Evolutionary conservation across 2,329 filamentous ascomycete species (phyloP), one percentile per base, ranked within the genome.

Genomic region (Thyridium curvatum): DNA sequence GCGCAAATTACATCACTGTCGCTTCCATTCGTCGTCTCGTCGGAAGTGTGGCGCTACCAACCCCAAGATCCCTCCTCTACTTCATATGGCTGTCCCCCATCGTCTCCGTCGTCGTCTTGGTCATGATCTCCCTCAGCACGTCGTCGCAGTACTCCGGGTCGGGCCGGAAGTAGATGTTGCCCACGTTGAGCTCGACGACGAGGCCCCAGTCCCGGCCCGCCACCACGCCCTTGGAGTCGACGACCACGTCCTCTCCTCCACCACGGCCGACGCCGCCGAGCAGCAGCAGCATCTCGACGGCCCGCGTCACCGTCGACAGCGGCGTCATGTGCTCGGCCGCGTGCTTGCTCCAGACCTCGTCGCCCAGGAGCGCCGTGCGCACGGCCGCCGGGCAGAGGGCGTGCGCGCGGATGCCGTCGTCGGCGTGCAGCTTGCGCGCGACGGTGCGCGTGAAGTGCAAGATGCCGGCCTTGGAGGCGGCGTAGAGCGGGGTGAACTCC

Each of bases 401-500:
- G 38, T 56, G 51, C 15, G 51, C 48, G 8, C 56, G 51, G 46
- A 60, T 53, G 17, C 49, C 47, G 17, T 54, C 49, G 30, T 45
- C 36, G 8, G 49, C 39, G 18, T 45, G 38, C 36, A 54, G 48
- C 4, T 49, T 40, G 4, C 43, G 47, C 5, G 52, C 54, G 12
- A 59, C 44, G 9, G 52, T 51, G 16, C 56, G 55, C 51, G 57
- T 51, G 41, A 60, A 56, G 40, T 53, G 49, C 34, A 59, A 18
- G 12, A 59, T 48, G 10, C 53, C 59, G 14, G 49, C 48, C 37
- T 61, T 61, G 15, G 54, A 46, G 8, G 86, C 85, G 6, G 84
- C 81, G 55, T 93, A 93, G 1, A 80, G 76, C 4, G 82, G 75
- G 12, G 83, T 80, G 7, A 51, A 52, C 5, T 55, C 48, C 30